These are phyloP conservation scores for Suhomyces choctaworum DNA, from an alignment of 1,139 yeast species.

Conservation along the genomic window DNA sequence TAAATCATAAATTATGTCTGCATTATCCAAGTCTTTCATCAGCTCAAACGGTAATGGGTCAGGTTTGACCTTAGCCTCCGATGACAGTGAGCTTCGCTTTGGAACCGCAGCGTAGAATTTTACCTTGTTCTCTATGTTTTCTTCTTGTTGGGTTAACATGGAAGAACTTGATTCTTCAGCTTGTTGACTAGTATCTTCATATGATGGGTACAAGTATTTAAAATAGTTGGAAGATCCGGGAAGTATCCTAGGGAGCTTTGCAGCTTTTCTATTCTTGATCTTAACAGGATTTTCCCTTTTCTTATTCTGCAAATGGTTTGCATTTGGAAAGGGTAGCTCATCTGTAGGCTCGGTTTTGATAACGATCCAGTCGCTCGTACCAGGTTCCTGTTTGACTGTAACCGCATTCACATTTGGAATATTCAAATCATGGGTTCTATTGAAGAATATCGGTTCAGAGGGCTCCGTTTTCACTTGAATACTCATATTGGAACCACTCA, in stretches of 20 bases:
- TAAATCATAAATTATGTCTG: slow-evolving; percentile 23
- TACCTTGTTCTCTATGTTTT: background rate
- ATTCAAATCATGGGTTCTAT: background rate
- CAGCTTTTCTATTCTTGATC: background rate
- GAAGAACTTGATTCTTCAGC: background rate
- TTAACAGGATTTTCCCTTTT: background rate
- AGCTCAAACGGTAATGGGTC: slow-evolving; percentile 8
- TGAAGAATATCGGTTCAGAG: background rate
- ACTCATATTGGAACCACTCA: background rate
- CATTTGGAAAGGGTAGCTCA: no score
- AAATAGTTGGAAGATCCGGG: slow-evolving; percentile 15
- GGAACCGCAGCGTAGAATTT: background rate
- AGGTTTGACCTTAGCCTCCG: slow-evolving; percentile 1
- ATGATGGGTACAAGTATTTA: slow-evolving; percentile 1
- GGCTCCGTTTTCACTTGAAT: background rate
- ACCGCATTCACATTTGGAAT: background rate
- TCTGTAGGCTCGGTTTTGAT: background rate
- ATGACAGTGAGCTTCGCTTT: no score
- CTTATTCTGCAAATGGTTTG: background rate
- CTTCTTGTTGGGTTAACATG: no score
- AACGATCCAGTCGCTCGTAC: background rate
- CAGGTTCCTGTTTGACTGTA: slow-evolving; percentile 1
- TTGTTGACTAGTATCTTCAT: background rate
- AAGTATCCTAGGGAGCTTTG: slow-evolving; percentile 11
- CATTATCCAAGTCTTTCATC: slow-evolving; percentile 10